Percentiles rank a stretch among this genome's conserved stretches.
These are phyloP conservation scores for Xylaria sp. DNA, from an alignment of 2,329 filamentous ascomycete species.

Conservation along the genomic window DNA sequence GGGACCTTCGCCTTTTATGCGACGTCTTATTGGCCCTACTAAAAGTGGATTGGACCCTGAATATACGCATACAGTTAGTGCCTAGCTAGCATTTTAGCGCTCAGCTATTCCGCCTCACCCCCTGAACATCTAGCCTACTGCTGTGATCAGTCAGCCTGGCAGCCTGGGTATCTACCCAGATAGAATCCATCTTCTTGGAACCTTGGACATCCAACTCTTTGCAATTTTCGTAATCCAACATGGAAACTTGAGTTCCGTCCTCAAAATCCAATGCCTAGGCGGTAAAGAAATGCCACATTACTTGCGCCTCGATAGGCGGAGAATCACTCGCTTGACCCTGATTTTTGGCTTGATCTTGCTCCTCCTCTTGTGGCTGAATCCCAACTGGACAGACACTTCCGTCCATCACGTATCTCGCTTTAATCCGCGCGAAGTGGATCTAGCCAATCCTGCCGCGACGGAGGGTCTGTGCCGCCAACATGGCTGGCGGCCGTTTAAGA, in stretches of 20 bases:
- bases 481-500: constrained; percentile 53
- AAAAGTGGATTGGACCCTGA: too few relatives aligned
- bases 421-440: constrained; percentile 39
- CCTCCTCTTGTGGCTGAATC: constrained; percentile 48
- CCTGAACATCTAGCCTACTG: not conserved
- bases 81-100: not conserved
- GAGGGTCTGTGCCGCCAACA: constrained; percentile 52
- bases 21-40: too few relatives aligned
- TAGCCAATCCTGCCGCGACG: constrained; percentile 39
- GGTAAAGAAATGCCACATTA: constrained; percentile 34
- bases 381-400: constrained; percentile 47
- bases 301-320: constrained; percentile 40
- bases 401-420: constrained; percentile 46
- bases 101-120: not conserved
- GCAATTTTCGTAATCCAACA: not conserved
- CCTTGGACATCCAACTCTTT: not conserved
- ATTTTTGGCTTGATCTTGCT: constrained; percentile 37
- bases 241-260: not conserved
- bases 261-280: constrained; percentile 16
- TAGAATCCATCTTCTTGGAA: too few relatives aligned
- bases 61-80: not conserved
- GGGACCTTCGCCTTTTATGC: too few relatives aligned
- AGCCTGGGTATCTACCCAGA: too few relatives aligned
- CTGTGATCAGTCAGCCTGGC: not conserved
- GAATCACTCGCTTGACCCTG: constrained; percentile 38